These are phyloP conservation scores for Hymenoscyphus linearis DNA, from an alignment of 2,329 filamentous ascomycete species.

Conservation along the genomic window DNA sequence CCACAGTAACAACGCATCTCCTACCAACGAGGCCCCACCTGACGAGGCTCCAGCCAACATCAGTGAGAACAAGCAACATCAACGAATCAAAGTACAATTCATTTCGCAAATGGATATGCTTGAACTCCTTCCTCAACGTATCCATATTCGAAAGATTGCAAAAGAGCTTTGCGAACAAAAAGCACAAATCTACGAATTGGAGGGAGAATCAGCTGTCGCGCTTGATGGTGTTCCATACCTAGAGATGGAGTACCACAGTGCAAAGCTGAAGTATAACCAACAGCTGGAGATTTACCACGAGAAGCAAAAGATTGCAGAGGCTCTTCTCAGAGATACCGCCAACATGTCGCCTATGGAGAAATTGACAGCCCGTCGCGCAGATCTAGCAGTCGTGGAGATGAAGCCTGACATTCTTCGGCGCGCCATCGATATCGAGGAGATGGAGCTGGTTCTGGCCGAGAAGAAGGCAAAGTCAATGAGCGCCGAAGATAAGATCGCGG, in stretches of 20 bases:
- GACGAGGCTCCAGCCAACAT: background rate
- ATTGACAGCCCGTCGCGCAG: slow-evolving; percentile 4
- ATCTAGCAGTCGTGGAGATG: slow-evolving; percentile 7
- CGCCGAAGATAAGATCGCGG: slow-evolving; percentile 3
- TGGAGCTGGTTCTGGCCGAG: slow-evolving; percentile 1
- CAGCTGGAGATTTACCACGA: background rate
- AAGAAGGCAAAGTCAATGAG: background rate
- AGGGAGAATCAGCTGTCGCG: background rate
- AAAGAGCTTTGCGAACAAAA: background rate
- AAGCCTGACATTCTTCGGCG: slow-evolving; percentile 2
- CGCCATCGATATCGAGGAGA: background rate
- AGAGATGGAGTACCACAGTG: background rate
- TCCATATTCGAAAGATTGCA: background rate
- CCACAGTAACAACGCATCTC: too few species aligned
- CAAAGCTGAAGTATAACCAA: background rate
- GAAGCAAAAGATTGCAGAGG: background rate
- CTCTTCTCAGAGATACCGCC: background rate
- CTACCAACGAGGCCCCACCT: too few species aligned
- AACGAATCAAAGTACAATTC: background rate
- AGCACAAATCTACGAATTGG: background rate
- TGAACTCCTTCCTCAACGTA: slow-evolving; percentile 2
- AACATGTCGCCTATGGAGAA: background rate
- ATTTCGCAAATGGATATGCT: slow-evolving; percentile 3
- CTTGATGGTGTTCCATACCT: background rate
- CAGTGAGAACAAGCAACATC: background rate